These are phyloP conservation scores for Petunia hybrid DNA, from an alignment of 305 asterid species.

Conservation along the genomic window DNA sequence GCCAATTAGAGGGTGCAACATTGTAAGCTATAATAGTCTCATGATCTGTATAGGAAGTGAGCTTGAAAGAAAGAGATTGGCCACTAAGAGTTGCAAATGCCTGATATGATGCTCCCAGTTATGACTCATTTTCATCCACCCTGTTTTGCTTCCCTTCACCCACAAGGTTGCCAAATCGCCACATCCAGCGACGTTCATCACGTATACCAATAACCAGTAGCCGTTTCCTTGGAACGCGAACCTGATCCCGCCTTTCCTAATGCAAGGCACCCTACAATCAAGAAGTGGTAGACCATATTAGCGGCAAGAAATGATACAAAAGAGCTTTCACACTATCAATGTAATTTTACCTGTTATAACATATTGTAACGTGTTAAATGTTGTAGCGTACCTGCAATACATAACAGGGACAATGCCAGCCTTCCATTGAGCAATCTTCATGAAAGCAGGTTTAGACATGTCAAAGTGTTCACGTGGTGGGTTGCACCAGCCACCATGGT, in stretches of 20 bases:
- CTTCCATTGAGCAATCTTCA: constrained; percentile 77
- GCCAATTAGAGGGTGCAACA: constrained; percentile 88
- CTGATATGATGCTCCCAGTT: constrained; percentile 95
- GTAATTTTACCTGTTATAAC: background rate
- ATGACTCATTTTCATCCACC: constrained; percentile 92
- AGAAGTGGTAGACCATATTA: background rate
- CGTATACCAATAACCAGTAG: constrained; percentile 82
- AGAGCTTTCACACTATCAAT: background rate
- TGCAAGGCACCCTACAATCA: constrained; percentile 66
- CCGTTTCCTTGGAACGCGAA: constrained; percentile 83
- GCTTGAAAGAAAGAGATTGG: constrained; percentile 80
- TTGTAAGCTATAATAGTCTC: constrained; percentile 64
- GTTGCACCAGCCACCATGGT: constrained; percentile 99
- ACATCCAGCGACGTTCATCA: constrained; percentile 78
- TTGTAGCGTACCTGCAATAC: constrained; percentile 64
- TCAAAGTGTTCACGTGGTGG: constrained; percentile 89
- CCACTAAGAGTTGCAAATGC: constrained; percentile 78
- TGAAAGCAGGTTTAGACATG: constrained; percentile 88
- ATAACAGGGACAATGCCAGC: constrained; percentile 81
- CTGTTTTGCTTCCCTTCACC: constrained; percentile 80
- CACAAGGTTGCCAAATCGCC: constrained; percentile 74
- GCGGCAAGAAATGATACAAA: background rate
- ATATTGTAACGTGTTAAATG: background rate
- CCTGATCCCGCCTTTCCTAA: constrained; percentile 58
- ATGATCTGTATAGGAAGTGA: constrained; percentile 69